Conservation (phyloP, 352 stramenopile species). For the Phytopythium litorale region DNA sequence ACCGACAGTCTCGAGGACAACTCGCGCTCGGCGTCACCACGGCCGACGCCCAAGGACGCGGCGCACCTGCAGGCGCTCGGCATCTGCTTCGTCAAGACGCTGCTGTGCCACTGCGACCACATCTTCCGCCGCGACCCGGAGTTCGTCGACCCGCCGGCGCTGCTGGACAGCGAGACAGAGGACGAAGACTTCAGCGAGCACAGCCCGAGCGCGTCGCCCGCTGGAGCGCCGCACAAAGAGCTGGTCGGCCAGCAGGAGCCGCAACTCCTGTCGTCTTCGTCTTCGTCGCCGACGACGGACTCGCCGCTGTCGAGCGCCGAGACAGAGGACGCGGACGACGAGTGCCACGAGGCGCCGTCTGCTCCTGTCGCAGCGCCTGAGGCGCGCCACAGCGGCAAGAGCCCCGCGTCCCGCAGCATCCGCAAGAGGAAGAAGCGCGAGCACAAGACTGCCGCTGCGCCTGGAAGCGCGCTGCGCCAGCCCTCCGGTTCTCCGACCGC, state of each 20-base stretch:
- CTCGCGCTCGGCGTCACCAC: neutral
- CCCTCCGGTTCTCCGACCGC: neutral
- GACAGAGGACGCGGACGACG: conserved; percentile 5
- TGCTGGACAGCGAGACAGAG: conserved; percentile 54
- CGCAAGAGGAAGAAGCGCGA: conserved; percentile 39
- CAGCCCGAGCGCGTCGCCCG: conserved; percentile 5
- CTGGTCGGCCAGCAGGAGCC: neutral
- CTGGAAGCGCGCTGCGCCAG: neutral
- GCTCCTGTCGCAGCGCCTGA: neutral
- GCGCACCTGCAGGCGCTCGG: conserved; percentile 19
- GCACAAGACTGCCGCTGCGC: conserved; percentile 13
- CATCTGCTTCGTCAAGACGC: conserved; percentile 56
- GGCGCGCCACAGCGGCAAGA: neutral
- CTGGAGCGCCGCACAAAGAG: conserved; percentile 1
- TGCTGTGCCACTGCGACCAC: conserved; percentile 58
- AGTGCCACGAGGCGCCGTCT: neutral
- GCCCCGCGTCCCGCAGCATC: conserved; percentile 6
- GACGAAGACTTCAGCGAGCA: conserved; percentile 51
- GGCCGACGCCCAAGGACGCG: neutral
- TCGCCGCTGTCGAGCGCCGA: conserved; percentile 4
- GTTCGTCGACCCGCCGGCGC: conserved; percentile 23
- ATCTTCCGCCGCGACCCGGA: conserved; percentile 63
- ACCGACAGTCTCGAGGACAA: neutral
- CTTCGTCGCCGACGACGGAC: neutral
- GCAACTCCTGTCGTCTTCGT: neutral